Conservation (phyloP, 2,329 filamentous ascomycete species). For the Graphiopsis chlorocephala region DNA sequence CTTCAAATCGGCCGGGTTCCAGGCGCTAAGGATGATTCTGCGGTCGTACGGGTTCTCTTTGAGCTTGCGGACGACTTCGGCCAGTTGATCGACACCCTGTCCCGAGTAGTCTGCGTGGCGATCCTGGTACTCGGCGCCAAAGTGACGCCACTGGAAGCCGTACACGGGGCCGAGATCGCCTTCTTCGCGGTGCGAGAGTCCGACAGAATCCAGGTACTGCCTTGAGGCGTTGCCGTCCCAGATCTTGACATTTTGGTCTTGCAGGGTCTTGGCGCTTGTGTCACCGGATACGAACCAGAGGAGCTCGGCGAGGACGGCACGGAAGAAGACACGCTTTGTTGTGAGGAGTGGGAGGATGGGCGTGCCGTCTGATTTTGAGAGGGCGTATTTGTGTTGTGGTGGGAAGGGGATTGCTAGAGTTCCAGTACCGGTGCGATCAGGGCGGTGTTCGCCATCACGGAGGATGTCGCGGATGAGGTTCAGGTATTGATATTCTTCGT, state of each 20-base stretch:
- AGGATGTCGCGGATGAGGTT: slow-evolving; percentile 84
- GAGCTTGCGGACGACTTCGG: slow-evolving; percentile 84
- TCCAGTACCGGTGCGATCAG: slow-evolving; percentile 91
- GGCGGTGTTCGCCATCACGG: slow-evolving; percentile 77
- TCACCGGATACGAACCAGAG: slow-evolving; percentile 90
- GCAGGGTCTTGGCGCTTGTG: slow-evolving; percentile 76
- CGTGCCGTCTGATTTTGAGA: slow-evolving; percentile 58
- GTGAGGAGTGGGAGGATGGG: slow-evolving; percentile 88
- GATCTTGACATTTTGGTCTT: slow-evolving; percentile 82
- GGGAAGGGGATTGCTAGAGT: slow-evolving; percentile 89
- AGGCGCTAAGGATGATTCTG: slow-evolving; percentile 84
- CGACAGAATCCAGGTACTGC: slow-evolving; percentile 81
- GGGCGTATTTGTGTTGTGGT: slow-evolving; percentile 77
- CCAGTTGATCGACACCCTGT: slow-evolving; percentile 88
- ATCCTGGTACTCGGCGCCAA: slow-evolving; percentile 85
- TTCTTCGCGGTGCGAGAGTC: slow-evolving; percentile 74
- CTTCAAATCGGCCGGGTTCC: slow-evolving; percentile 83
- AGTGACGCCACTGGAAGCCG: slow-evolving; percentile 98
- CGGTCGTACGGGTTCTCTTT: slow-evolving; percentile 82
- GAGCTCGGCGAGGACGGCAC: slow-evolving; percentile 85
- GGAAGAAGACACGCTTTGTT: slow-evolving; percentile 92
- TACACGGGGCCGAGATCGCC: slow-evolving; percentile 95
- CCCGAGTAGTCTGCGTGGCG: slow-evolving; percentile 77
- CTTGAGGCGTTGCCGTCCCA: slow-evolving; percentile 97
- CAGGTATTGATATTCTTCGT: slow-evolving; percentile 94